Evolutionary conservation across 305 asterid species (phyloP).

Genomic region (Withania somnifera): DNA sequence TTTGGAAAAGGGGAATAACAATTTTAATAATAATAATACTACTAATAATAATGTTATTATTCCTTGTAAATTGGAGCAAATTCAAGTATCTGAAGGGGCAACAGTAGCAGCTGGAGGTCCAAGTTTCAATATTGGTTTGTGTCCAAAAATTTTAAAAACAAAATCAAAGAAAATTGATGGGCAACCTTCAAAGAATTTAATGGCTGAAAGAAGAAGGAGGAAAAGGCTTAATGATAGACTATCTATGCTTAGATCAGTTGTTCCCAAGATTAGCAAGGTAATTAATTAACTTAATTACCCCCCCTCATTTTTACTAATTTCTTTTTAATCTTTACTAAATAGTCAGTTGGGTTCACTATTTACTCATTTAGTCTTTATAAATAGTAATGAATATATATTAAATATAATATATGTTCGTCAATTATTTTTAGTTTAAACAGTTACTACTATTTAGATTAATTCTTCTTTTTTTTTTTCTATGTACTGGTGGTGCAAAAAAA

Average conservation of each 20-base stretch:
- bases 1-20: conserved; percentile 8
- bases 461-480: too few species aligned
- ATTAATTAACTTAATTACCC: background rate
- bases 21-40: too few species aligned
- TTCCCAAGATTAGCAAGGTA: conserved; percentile 78
- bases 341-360: background rate
- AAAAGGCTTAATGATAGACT: conserved; percentile 76
- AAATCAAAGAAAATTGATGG: conserved; percentile 37
- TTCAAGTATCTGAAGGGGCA: conserved; percentile 13
- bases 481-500: too few species aligned
- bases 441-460: background rate
- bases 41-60: background rate
- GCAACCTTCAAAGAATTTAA: conserved; percentile 66
- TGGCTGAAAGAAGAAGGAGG: conserved; percentile 80
- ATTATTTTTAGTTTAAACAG: background rate
- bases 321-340: background rate
- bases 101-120: background rate
- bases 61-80: conserved; percentile 25
- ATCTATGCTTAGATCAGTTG: conserved; percentile 75
- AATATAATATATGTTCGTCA: background rate
- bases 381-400: too few species aligned
- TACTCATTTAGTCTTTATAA: too few species aligned
- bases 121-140: conserved; percentile 16
- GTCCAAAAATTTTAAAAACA: conserved; percentile 18
- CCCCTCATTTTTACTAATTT: background rate